Evolutionary conservation across 129 eudicot species (phyloP).

Genomic region (Logfia minima): DNA sequence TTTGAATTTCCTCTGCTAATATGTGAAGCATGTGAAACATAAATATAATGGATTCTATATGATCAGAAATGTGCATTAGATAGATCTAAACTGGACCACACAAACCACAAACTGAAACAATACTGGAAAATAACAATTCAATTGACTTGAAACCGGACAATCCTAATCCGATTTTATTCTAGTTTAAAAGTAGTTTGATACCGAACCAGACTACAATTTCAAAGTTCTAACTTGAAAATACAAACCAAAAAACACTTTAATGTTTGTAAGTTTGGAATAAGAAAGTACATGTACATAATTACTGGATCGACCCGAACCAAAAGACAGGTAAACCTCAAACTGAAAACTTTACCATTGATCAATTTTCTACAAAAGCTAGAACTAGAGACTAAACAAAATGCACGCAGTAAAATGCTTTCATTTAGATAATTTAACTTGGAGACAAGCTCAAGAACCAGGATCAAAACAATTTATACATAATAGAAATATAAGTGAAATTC

Average conservation of each 20-base stretch:
- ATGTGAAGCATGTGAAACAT: too few relatives aligned
- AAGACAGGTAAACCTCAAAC: background rate
- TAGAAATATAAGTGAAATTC: background rate
- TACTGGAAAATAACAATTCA: background rate
- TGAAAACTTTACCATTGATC: background rate
- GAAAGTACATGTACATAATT: background rate
- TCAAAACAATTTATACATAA: background rate
- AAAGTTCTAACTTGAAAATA: background rate
- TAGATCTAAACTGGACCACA: background rate
- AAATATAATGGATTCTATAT: too few relatives aligned
- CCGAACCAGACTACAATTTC: background rate
- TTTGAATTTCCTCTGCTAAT: too few relatives aligned
- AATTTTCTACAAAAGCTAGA: too few relatives aligned
- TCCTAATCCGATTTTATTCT: background rate
- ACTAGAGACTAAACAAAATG: too few relatives aligned
- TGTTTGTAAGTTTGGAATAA: too few relatives aligned
- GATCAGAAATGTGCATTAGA: background rate
- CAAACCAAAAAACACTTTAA: background rate
- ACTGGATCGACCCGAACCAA: background rate
- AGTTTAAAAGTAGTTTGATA: background rate
- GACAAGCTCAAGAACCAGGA: constrained; percentile 20
- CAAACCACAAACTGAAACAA: background rate
- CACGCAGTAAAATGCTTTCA: background rate
- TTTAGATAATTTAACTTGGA: background rate
- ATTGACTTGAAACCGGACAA: background rate